Percentiles rank a stretch among this genome's conserved stretches.
phyloP scores from a whole-genome alignment of 2,329 filamentous ascomycete genomes.

The Dactylellina drechsleri region DNA sequence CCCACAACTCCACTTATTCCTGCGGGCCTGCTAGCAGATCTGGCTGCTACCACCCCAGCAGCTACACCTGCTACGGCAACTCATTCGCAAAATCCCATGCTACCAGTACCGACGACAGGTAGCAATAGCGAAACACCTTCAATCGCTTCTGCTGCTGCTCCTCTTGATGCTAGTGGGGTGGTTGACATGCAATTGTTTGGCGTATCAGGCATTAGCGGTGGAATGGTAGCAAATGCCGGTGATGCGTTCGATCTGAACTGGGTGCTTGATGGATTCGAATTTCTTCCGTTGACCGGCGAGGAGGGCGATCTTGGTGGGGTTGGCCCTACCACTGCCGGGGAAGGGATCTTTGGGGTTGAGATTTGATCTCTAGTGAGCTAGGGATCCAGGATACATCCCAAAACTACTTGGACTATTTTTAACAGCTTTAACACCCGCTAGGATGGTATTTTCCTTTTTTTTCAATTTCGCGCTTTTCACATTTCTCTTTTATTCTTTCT shows the following conservation, averaged over 20 bases:
- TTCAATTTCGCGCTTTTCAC: background rate
- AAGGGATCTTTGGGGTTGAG: constrained; percentile 44
- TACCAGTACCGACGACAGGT: constrained; percentile 43
- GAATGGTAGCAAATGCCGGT: constrained; percentile 9
- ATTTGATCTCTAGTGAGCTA: constrained; percentile 12
- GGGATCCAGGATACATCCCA: background rate
- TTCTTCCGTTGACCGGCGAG: constrained; percentile 40
- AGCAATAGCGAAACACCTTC: constrained; percentile 49
- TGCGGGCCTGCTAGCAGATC: constrained; percentile 26
- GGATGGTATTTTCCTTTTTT: constrained; percentile 10
- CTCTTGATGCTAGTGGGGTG: constrained; percentile 21
- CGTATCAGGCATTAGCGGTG: constrained; percentile 15
- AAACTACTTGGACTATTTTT: too few relatives aligned
- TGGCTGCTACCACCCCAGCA: constrained; percentile 5
- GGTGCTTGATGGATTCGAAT: constrained; percentile 52
- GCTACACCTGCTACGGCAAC: constrained; percentile 14
- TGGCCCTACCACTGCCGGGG: constrained; percentile 1
- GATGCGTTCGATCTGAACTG: constrained; percentile 51
- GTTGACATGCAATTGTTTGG: constrained; percentile 51
- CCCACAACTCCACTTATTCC: constrained; percentile 39
- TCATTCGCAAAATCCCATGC: constrained; percentile 38
- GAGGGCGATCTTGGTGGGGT: constrained; percentile 36
- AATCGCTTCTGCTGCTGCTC: constrained; percentile 29
- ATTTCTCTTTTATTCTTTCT: background rate
- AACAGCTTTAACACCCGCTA: too few relatives aligned